Conservation (phyloP, 2,329 filamentous ascomycete species). For the Acrocalymma vagum region DNA sequence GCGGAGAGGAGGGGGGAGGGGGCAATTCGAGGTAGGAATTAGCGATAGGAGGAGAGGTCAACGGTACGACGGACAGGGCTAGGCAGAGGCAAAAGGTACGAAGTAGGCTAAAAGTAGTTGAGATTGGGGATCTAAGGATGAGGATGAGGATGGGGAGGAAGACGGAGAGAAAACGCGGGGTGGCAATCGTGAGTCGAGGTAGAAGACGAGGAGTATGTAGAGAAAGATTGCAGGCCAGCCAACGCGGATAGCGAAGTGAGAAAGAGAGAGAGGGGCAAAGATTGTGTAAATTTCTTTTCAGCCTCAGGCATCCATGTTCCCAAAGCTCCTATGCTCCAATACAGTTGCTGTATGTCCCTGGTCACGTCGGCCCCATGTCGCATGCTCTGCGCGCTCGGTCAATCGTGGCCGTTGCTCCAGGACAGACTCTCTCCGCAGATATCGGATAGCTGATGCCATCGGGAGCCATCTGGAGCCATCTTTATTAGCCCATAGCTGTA, state of each 20-base stretch:
- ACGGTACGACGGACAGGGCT: conserved; percentile 13
- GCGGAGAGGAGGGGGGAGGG: neutral
- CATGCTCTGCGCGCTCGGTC: too few species aligned
- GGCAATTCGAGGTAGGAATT: neutral
- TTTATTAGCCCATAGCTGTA: too few species aligned
- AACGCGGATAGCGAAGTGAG: neutral
- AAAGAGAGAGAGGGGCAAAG: neutral
- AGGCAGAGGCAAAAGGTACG: conserved; percentile 5
- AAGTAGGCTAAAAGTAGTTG: conserved; percentile 2
- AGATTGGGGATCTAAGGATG: conserved; percentile 9
- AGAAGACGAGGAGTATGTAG: neutral
- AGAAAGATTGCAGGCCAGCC: neutral
- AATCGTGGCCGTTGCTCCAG: too few species aligned
- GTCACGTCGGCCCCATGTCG: too few species aligned
- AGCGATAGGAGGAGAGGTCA: neutral
- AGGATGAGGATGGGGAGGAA: conserved; percentile 1
- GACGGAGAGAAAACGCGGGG: too few species aligned
- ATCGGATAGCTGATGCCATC: too few species aligned
- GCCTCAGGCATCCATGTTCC: conserved; percentile 18
- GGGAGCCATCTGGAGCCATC: too few species aligned
- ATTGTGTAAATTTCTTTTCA: conserved; percentile 9
- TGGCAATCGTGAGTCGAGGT: neutral
- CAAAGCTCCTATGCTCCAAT: too few species aligned
- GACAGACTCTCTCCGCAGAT: too few species aligned
- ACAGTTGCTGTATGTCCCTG: too few species aligned